Evolutionary conservation across 441 rosid species (phyloP), one percentile per base, ranked within the genome.

Genomic region (Populus trichocarpa): DNA sequence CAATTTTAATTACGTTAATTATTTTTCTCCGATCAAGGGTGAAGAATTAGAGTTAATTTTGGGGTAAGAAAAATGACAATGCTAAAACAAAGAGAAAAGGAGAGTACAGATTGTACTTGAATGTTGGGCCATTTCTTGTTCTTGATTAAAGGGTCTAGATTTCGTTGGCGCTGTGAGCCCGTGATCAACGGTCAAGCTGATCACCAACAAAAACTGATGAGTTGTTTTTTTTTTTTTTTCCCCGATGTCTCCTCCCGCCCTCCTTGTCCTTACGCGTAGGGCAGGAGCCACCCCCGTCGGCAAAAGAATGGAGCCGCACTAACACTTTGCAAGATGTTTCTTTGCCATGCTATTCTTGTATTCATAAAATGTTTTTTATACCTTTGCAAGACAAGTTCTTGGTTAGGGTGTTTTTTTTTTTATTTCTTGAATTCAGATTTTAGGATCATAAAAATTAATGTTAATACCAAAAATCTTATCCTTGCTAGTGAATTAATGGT

Each of bases 181-280:
- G 87, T 79, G 73, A 84, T 83, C 78, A 75, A 84, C 87, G 87
- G 82, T 81, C 83, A 61, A 71, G 75, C 30, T 38, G 70, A 26
- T 5, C n/a, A 10, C 5, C 59, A 35, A 42, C 38, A 9, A 5
- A 28, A 28, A 8, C 2, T 7, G 20, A 8, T 40, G 5, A 2
- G 30, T 64, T 67, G 6, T 70, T 33, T 18, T 73, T 12, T 8
- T 66, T 68, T 7, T 36, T 8, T 66, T 68, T 11, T 36, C 73
- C 38, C 67, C 71, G 7, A 38, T 7, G 46, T 53, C 36, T 33
- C 23, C 67, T 26, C 14, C 64, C 61, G 42, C 78, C 82, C 79
- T 75, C 70, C 71, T 66, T 77, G 85, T 61, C 63, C 69, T 79
- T 13, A 72, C 81, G 86, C 80, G 84, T 80, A 82, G 87, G 80